Evolutionary conservation across 805 yeast species (phyloP).

Genomic region (Brettanomyces anomalus): DNA sequence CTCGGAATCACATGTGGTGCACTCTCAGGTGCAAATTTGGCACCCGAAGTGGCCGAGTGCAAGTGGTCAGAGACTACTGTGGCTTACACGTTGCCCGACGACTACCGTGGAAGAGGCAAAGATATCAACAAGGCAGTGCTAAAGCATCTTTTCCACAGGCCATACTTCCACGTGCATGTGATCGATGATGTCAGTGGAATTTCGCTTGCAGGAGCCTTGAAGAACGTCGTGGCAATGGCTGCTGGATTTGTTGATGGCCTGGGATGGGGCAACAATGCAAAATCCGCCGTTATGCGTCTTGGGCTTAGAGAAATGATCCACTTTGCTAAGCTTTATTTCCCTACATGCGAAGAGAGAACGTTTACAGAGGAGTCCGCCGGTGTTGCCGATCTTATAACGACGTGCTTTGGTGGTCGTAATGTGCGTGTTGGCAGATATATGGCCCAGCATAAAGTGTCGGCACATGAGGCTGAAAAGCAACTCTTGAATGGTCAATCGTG

Average conservation of each 20-base stretch:
- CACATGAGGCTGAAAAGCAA: constrained; percentile 75
- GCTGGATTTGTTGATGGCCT: constrained; percentile 97
- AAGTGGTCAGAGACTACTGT: constrained; percentile 98
- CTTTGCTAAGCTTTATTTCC: constrained; percentile 79
- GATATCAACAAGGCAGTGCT: constrained; percentile 68
- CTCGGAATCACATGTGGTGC: constrained; percentile 93
- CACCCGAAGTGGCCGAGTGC: constrained; percentile 92
- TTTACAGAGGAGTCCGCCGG: constrained; percentile 94
- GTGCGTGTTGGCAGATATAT: constrained; percentile 82
- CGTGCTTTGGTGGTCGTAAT: constrained; percentile 97
- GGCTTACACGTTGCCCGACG: constrained; percentile 72
- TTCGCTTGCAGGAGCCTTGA: constrained; percentile 93
- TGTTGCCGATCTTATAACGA: constrained; percentile 95
- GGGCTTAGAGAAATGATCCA: constrained; percentile 85
- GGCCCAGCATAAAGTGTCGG: constrained; percentile 71
- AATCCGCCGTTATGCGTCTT: constrained; percentile 94
- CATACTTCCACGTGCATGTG: constrained; percentile 94
- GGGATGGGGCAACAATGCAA: constrained; percentile 99
- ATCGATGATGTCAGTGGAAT: constrained; percentile 93
- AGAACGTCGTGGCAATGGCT: constrained; percentile 91
- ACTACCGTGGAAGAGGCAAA: constrained; percentile 55
- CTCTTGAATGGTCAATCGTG: constrained; percentile 93
- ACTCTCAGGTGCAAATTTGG: constrained; percentile 92
- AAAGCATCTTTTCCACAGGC: constrained; percentile 88
- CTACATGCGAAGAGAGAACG: constrained; percentile 62